Evolutionary conservation across 2,329 filamentous ascomycete species (phyloP), one percentile per base, ranked within the genome.

Genomic region (Hypoxylon sp.): DNA sequence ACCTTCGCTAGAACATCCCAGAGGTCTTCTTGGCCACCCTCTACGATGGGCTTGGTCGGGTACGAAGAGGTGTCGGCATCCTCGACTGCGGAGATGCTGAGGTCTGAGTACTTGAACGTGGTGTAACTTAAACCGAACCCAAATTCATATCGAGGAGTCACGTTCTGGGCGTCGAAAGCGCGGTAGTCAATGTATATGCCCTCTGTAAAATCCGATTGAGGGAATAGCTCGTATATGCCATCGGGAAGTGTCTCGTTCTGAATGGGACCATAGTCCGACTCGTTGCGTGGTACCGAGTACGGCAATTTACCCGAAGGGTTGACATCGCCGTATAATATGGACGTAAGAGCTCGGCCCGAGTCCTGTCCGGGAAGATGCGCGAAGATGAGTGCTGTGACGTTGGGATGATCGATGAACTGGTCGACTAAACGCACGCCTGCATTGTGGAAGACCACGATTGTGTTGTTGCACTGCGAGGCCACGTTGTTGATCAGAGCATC

Each of bases 371-470:
- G 64, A 1, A 65, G 54, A 29, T 67, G 64, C 3, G 63, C 64
- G 21, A 86, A 91, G 16, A 91, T 74, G 41, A 91, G 86, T 20
- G 85, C 89, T 27, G 86, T 89, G 55, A 93, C 81, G 66, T 90
- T 90, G 5, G 82, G 81, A 63, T 88, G 78, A 25, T 83, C 73
- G 58, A 83, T 76, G 71, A 82, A 84, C 7, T 74, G 73, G 63
- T 84, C 79, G 19, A 87, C 73, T 3, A 84, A 69, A 41, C 86
- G 74, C 1, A 83, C 78, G 0, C 84, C 84, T 2, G 81, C 78
- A 34, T 80, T 82, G 71, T 88, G 83, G 37, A 87, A 78, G 4
- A 87, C 81, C 1, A 87, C 82, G 17, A 87, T 76, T 3, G 81
- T 83, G 71, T 87, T 87, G 69, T 17, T 72, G 64, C 79, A 83